Conservation (phyloP, 768 basidiomycete species). For the Tylopilus subfusipes region DNA sequence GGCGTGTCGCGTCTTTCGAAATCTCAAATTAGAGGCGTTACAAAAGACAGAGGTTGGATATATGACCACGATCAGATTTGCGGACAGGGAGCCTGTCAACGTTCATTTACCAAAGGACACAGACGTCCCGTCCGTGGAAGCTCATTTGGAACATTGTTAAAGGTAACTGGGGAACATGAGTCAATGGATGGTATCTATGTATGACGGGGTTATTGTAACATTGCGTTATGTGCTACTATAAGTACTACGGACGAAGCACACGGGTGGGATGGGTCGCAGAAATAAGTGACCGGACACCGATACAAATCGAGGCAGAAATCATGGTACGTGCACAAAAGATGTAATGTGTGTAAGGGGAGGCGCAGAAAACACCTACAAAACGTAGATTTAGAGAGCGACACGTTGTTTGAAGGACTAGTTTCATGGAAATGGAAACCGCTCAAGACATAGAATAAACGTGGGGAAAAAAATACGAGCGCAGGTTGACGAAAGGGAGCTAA, state of each 20-base stretch:
- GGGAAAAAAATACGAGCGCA: slow-evolving; percentile 3
- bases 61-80: slow-evolving; percentile 21
- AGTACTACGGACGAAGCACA: background rate
- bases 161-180: background rate
- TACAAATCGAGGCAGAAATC: slow-evolving; percentile 18
- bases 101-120: background rate
- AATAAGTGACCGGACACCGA: background rate
- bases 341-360: background rate
- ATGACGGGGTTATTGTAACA: background rate
- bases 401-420: background rate
- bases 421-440: background rate
- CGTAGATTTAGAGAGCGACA: slow-evolving; percentile 6
- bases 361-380: slow-evolving; percentile 1
- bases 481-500: slow-evolving; percentile 5
- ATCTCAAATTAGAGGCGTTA: slow-evolving; percentile 25
- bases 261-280: background rate
- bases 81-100: background rate
- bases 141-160: slow-evolving; percentile 1
- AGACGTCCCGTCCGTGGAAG: background rate
- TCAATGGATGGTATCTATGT: background rate
- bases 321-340: background rate
- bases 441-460: slow-evolving; percentile 9
- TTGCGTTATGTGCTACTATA: background rate
- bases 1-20: slow-evolving; percentile 35
- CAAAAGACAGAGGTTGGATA: slow-evolving; percentile 5